These are phyloP conservation scores for Cystofilobasidium capitatum DNA, from an alignment of 768 basidiomycete species.

Conservation along the genomic window DNA sequence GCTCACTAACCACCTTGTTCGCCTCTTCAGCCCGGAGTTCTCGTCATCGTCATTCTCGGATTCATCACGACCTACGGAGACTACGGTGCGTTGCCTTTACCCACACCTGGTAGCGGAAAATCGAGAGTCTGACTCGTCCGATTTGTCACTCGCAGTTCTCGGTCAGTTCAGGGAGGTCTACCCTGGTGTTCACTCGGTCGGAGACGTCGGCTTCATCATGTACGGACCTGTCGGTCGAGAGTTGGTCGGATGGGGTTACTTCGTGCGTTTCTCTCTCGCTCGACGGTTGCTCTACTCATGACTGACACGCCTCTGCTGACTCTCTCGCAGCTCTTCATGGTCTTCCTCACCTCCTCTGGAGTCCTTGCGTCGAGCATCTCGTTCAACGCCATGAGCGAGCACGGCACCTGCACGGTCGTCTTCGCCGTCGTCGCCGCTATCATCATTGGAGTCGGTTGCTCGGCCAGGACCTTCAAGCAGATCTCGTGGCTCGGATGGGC, in stretches of 20 bases:
- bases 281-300: not conserved
- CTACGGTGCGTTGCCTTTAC: not conserved
- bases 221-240: conserved; percentile 17
- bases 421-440: conserved; percentile 32
- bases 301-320: not conserved
- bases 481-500: conserved; percentile 36
- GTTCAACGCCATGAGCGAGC: conserved; percentile 37
- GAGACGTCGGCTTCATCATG: conserved; percentile 25
- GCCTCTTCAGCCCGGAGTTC: not conserved
- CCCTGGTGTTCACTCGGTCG: conserved; percentile 3
- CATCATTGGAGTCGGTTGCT: conserved; percentile 9
- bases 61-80: not conserved
- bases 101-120: too few relatives aligned
- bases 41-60: not conserved
- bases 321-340: conserved; percentile 19
- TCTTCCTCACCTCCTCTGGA: conserved; percentile 33
- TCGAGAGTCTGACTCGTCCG: not conserved
- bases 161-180: not conserved
- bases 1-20: not conserved
- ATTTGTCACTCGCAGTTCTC: not conserved
- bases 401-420: conserved; percentile 39
- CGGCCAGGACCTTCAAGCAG: conserved; percentile 31
- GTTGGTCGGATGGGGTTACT: conserved; percentile 19
- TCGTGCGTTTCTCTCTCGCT: not conserved
- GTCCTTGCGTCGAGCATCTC: conserved; percentile 39